Percentiles rank a stretch among this genome's conserved stretches.
Evolutionary conservation across 2,329 filamentous ascomycete genomes (phyloP).

Genomic region (Pseudocercospora vitis): DNA sequence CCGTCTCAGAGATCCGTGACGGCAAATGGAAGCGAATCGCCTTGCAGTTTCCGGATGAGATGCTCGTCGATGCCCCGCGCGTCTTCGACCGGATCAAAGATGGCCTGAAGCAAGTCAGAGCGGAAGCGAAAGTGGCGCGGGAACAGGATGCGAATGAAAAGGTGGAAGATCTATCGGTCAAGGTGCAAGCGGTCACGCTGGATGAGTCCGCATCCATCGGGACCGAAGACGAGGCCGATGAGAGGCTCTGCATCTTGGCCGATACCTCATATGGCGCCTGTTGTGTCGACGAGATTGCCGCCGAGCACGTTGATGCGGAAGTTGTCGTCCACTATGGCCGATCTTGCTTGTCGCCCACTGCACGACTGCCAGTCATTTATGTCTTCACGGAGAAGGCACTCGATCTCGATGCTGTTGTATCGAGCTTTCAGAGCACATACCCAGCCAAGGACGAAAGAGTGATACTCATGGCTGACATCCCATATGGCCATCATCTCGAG

Average conservation of each 20-base stretch:
- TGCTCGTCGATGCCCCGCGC: constrained; percentile 81
- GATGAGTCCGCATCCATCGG: neutral
- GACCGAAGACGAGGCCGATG: constrained; percentile 37
- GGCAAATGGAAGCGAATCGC: constrained; percentile 75
- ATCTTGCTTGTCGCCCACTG: constrained; percentile 87
- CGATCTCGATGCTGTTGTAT: constrained; percentile 58
- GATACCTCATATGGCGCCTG: constrained; percentile 97
- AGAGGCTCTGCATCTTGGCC: constrained; percentile 76
- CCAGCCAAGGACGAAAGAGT: constrained; percentile 62
- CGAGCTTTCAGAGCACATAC: constrained; percentile 69
- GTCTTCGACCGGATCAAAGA: constrained; percentile 68
- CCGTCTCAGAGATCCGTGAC: constrained; percentile 70
- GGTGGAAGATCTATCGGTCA: constrained; percentile 13
- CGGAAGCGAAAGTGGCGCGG: neutral
- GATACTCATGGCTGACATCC: constrained; percentile 85
- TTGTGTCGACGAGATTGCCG: constrained; percentile 95
- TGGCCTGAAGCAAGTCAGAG: constrained; percentile 42
- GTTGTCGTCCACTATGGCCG: constrained; percentile 93
- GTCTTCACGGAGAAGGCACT: constrained; percentile 78
- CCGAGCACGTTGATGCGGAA: constrained; percentile 87
- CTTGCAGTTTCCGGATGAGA: constrained; percentile 92
- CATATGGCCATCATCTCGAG: constrained; percentile 73
- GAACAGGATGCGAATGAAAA: neutral
- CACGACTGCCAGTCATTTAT: constrained; percentile 82
- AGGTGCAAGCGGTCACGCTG: constrained; percentile 12